Base-by-base conservation (phyloP, 129 eudicot genomes). In the Artemisia annua region DNA sequence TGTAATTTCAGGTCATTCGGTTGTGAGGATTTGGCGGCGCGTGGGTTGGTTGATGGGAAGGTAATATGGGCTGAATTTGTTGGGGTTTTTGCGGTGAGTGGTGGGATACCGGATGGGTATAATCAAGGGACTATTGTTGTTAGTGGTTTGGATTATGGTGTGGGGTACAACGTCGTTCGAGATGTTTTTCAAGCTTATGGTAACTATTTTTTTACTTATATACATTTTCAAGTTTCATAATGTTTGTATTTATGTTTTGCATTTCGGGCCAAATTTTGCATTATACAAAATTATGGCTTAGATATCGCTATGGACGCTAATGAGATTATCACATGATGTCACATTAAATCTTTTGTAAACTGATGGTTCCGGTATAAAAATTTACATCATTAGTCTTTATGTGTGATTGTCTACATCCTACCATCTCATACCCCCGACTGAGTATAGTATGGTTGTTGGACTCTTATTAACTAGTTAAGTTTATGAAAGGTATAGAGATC, bases 21-120 rank as follows among this genome's bases (percentile, higher is more conserved):
- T 39, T 8, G 2, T 39, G 46, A 39, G 46, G 46, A 70, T 0
- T 84, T 84, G 1, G 85, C 89, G 50, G 89, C 91, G 60, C 85
- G 69, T 51, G 98, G 98, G 0, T 73, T 90, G 1, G 60, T 93
- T 1, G 43, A 82, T 32, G 98, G 98, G 6, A 74, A 80, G 6
- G 92, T 86, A 3, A 81, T 93, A 9, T 93, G 98, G 98, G 98
- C 98, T 43, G 96, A 93, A 83, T 93, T 82, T 20, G 63, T 68
- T 11, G 10, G 46, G 11, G 46, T 7, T 39, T 32, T 77, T 16
- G 92, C 98, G 22, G 81, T 78, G 1, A 64, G 79, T 16, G 60
- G 71, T 14, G 83, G 82, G 1, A 43, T 86, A 16, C 92, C 90
- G 7, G 92, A 86, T 18, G 95, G 91, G 8, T 73, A 66, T 22